These are phyloP conservation scores for Agrocybe chaxingu DNA, from an alignment of 768 basidiomycete species.

Conservation along the genomic window DNA sequence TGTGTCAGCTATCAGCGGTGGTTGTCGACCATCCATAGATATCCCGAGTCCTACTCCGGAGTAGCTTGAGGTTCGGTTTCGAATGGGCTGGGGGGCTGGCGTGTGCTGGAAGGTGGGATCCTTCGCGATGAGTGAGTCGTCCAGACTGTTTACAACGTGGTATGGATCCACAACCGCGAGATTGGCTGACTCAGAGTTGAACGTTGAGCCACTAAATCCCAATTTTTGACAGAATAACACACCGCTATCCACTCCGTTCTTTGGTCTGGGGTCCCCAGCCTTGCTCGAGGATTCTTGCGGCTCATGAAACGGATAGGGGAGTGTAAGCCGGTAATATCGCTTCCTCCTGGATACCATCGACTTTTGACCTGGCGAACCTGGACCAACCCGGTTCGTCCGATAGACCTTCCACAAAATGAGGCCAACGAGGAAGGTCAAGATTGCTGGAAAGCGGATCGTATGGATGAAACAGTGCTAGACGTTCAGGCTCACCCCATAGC, in stretches of 20 bases:
- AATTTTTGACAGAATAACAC: not conserved
- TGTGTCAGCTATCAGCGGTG: no score
- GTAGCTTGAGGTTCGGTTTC: no score
- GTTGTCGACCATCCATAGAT: no score
- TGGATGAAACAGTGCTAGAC: not conserved
- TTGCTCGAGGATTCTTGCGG: not conserved
- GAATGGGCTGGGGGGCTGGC: conserved; percentile 8
- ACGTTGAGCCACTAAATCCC: not conserved
- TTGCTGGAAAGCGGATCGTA: not conserved
- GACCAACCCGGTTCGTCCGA: not conserved
- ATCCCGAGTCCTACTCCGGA: no score
- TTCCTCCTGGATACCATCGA: conserved; percentile 4
- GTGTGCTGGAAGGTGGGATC: conserved; percentile 17
- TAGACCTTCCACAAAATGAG: conserved; percentile 1
- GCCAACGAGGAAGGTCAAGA: not conserved
- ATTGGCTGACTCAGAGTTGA: not conserved
- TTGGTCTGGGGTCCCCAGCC: not conserved
- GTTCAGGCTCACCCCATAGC: conserved; percentile 16
- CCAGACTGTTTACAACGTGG: conserved; percentile 19
- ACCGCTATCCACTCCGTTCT: not conserved
- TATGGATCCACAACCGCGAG: conserved; percentile 20
- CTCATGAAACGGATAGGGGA: conserved; percentile 7
- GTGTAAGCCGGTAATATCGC: conserved; percentile 6
- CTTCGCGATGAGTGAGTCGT: conserved; percentile 21
- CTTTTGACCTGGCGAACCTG: not conserved